Percentiles rank a stretch among this genome's conserved stretches.
These are phyloP conservation scores for Spathaspora arborariae DNA, from an alignment of 805 yeast genomes.

Conservation along the genomic window DNA sequence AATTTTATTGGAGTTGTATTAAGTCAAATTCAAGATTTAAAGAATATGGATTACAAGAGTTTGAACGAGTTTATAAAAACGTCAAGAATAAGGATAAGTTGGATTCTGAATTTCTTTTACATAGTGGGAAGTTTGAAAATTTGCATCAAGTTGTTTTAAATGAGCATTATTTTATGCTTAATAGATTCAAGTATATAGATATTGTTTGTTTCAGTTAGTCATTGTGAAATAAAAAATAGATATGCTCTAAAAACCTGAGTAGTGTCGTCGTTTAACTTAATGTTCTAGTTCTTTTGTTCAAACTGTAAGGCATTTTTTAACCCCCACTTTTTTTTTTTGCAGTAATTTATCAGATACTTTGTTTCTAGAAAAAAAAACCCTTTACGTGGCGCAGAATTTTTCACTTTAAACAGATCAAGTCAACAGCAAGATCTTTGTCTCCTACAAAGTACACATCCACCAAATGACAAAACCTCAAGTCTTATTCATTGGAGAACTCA, in stretches of 20 bases:
- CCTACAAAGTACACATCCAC: not conserved
- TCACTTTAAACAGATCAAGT: not conserved
- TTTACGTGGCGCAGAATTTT: not conserved
- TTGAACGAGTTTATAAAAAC: constrained; percentile 4
- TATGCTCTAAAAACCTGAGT: too few relatives aligned
- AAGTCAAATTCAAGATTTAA: constrained; percentile 1
- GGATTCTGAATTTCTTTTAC: not conserved
- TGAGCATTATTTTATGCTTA: not conserved
- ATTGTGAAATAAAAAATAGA: too few relatives aligned
- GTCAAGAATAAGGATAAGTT: not conserved
- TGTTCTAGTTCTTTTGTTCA: too few relatives aligned
- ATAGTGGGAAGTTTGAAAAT: not conserved
- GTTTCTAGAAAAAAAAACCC: not conserved
- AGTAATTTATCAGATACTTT: too few relatives aligned
- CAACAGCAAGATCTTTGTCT: not conserved
- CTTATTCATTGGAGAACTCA: constrained; percentile 49
- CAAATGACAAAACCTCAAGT: constrained; percentile 31
- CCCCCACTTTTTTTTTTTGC: not conserved
- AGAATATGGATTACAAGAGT: constrained; percentile 4
- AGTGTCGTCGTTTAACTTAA: too few relatives aligned
- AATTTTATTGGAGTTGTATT: constrained; percentile 4
- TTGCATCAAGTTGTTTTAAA: not conserved
- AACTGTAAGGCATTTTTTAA: not conserved
- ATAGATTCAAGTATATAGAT: not conserved
- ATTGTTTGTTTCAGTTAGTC: not conserved